These are phyloP conservation scores for Hyaloperonospora brassicae DNA, from an alignment of 352 stramenopile genomes.

Conservation along the genomic window DNA sequence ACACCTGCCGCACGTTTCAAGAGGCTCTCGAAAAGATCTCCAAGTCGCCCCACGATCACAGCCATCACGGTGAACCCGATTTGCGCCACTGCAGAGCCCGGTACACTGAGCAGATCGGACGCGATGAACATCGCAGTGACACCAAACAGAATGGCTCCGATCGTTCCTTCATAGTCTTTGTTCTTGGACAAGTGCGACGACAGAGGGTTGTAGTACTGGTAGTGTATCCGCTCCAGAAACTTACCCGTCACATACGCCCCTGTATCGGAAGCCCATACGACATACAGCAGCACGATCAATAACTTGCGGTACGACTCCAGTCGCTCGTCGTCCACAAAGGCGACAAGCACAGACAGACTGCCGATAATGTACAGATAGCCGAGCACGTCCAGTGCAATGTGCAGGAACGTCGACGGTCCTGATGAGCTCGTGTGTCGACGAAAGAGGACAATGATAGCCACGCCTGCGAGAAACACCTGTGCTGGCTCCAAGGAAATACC, in stretches of 20 bases:
- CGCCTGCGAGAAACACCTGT: slow-evolving; percentile 42
- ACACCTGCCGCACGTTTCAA: slow-evolving; percentile 91
- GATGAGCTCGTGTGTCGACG: slow-evolving; percentile 29
- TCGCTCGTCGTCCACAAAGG: slow-evolving; percentile 16
- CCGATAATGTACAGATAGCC: slow-evolving; percentile 69
- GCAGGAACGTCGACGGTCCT: slow-evolving; percentile 23
- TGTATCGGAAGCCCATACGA: slow-evolving; percentile 84
- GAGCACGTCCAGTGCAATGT: slow-evolving; percentile 54
- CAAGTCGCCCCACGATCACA: slow-evolving; percentile 89
- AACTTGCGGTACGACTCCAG: slow-evolving; percentile 45
- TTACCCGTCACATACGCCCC: slow-evolving; percentile 91
- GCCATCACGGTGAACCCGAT: slow-evolving; percentile 80
- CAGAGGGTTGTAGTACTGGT: slow-evolving; percentile 73
- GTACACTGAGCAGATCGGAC: slow-evolving; percentile 53
- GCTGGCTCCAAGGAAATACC: slow-evolving; percentile 38
- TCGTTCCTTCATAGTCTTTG: slow-evolving; percentile 93
- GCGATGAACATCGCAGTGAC: slow-evolving; percentile 78
- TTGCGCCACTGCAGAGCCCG: slow-evolving; percentile 67
- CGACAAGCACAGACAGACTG: slow-evolving; percentile 42
- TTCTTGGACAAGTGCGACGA: slow-evolving; percentile 90
- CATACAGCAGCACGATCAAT: slow-evolving; percentile 56
- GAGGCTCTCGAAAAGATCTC: slow-evolving; percentile 93
- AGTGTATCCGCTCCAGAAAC: slow-evolving; percentile 69
- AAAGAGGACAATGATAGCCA: slow-evolving; percentile 54
- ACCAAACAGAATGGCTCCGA: slow-evolving; percentile 78